Evolutionary conservation across 352 stramenopile species (phyloP).

Genomic region (Thalassiosira oceanica): DNA sequence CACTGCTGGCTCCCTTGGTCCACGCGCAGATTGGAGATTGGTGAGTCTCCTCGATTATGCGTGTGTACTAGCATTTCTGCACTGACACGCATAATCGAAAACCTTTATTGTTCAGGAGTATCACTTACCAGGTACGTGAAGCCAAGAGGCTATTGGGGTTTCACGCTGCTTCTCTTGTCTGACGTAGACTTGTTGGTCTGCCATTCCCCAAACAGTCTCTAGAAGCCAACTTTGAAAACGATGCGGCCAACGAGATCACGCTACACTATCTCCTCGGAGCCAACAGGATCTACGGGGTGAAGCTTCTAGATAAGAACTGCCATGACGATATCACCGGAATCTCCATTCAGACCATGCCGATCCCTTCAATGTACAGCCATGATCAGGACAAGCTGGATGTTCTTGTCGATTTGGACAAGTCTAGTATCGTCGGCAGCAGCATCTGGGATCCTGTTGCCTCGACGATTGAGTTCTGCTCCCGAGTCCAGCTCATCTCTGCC

Average conservation of each 20-base stretch:
- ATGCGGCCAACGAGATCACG: conserved; percentile 22
- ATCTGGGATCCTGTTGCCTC: conserved; percentile 14
- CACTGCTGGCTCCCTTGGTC: no score
- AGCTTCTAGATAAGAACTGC: conserved; percentile 35
- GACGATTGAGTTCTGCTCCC: conserved; percentile 19
- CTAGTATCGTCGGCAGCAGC: conserved; percentile 19
- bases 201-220: conserved; percentile 18
- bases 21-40: no score
- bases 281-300: conserved; percentile 4
- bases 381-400: conserved; percentile 29
- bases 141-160: no score
- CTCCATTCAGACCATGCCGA: not conserved
- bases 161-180: no score
- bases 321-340: conserved; percentile 18
- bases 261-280: conserved; percentile 33
- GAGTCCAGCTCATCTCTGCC: conserved; percentile 23
- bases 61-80: no score
- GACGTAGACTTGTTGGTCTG: no score
- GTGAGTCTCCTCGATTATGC: no score
- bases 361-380: not conserved
- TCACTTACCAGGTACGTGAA: no score
- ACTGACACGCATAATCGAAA: no score
- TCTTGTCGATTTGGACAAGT: conserved; percentile 25
- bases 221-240: conserved; percentile 17
- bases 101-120: no score